These are phyloP conservation scores for Vishniacozyma victoriae DNA, from an alignment of 768 basidiomycete species.

Conservation along the genomic window DNA sequence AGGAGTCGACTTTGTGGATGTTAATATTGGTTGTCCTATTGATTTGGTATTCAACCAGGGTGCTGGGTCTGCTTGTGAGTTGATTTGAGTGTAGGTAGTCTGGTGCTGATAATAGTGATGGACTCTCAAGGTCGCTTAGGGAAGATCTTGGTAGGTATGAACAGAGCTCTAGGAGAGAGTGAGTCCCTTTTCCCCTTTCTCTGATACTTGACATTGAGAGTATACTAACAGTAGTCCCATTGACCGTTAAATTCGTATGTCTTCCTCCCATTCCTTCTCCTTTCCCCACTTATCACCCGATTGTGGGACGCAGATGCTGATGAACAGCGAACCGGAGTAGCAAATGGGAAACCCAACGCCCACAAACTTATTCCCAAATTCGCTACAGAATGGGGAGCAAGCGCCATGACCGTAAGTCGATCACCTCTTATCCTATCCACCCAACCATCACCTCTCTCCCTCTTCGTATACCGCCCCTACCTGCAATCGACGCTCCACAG, in stretches of 20 bases:
- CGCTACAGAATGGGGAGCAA: slow-evolving; percentile 54
- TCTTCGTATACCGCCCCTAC: neutral
- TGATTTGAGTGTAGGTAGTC: slow-evolving; percentile 1
- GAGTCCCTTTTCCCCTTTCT: slow-evolving; percentile 11
- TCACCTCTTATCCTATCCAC: neutral
- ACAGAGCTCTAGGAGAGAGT: slow-evolving; percentile 72
- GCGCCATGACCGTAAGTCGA: slow-evolving; percentile 54
- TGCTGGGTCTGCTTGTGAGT: slow-evolving; percentile 80
- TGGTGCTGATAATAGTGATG: slow-evolving; percentile 57
- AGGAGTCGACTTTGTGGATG: slow-evolving; percentile 80
- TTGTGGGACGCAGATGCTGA: slow-evolving; percentile 58
- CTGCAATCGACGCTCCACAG: too few species aligned
- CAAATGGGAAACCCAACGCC: slow-evolving; percentile 70
- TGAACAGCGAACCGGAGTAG: slow-evolving; percentile 70
- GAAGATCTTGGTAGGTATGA: slow-evolving; percentile 86
- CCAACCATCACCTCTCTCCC: neutral
- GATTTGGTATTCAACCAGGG: slow-evolving; percentile 89
- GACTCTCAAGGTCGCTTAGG: slow-evolving; percentile 76
- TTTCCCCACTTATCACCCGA: too few species aligned
- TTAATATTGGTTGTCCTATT: slow-evolving; percentile 91
- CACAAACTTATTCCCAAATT: slow-evolving; percentile 88
- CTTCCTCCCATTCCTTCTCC: neutral
- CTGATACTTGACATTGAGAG: too few species aligned
- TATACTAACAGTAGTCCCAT: slow-evolving; percentile 55
- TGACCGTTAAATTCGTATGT: slow-evolving; percentile 51